Percentiles rank a stretch among this genome's conserved stretches.
Conservation (phyloP, 2,329 filamentous ascomycete species). For the Aspergillus ibericus region DNA sequence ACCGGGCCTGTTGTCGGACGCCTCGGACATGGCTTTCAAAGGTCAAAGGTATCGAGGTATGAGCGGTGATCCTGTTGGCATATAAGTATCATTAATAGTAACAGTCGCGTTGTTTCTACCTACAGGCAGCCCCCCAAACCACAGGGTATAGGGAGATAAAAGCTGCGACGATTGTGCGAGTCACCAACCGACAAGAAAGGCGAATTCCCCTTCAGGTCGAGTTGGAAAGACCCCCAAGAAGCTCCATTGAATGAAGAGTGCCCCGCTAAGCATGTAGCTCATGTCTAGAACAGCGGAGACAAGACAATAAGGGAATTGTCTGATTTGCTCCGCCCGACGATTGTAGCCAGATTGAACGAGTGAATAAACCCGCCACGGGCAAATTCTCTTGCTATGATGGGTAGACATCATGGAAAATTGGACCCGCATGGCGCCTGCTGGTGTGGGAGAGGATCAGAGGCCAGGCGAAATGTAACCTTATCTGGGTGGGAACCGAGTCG, state of each 20-base stretch:
- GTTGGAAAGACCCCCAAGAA: neutral
- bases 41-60: neutral
- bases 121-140: neutral
- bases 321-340: neutral
- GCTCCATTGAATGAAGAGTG: neutral
- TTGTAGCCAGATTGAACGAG: neutral
- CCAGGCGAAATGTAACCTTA: constrained; percentile 3
- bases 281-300: neutral
- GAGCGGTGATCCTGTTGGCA: neutral
- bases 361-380: neutral
- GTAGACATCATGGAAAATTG: neutral
- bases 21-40: neutral
- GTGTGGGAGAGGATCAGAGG: neutral
- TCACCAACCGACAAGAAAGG: neutral
- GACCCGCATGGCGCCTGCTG: neutral
- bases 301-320: neutral
- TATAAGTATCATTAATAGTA: neutral
- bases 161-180: neutral
- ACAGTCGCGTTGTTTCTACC: neutral
- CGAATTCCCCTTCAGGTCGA: neutral
- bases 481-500: neutral
- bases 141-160: neutral
- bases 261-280: neutral
- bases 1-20: neutral
- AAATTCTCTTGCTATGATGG: neutral